Evolutionary conservation across 73 alveolate species (phyloP).

Genomic region (Blepharisma stoltei): DNA sequence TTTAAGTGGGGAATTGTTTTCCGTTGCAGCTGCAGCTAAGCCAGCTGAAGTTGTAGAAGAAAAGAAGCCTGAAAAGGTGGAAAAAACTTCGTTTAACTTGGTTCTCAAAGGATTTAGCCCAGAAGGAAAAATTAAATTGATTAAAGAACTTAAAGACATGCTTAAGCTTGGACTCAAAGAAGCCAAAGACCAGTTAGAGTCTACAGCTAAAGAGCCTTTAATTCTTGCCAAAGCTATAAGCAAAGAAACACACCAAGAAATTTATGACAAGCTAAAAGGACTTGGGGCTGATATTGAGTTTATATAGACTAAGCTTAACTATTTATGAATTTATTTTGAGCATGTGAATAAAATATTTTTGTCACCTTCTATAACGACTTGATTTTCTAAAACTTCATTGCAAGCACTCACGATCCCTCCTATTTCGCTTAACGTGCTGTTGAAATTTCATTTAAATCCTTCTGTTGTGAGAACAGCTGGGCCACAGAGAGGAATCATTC

Average conservation of each 20-base stretch:
- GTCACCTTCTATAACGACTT: too few relatives aligned
- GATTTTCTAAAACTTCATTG: too few relatives aligned
- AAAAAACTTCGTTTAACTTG: conserved; percentile 49
- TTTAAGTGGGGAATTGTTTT: neutral
- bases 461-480: too few relatives aligned
- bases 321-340: too few relatives aligned
- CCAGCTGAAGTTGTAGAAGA: conserved; percentile 38
- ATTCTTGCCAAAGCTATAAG: neutral
- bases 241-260: neutral
- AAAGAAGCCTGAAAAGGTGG: conserved; percentile 16
- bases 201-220: conserved; percentile 33
- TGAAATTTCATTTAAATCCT: too few relatives aligned
- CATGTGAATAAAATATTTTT: too few relatives aligned
- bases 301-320: too few relatives aligned
- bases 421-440: too few relatives aligned
- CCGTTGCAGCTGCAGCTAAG: conserved; percentile 17
- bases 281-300: too few relatives aligned
- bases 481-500: too few relatives aligned
- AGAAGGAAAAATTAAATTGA: conserved; percentile 63
- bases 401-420: too few relatives aligned
- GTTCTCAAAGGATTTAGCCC: conserved; percentile 58
- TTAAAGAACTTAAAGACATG: conserved; percentile 73
- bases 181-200: conserved; percentile 78
- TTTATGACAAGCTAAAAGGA: too few relatives aligned
- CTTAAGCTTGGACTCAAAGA: conserved; percentile 75